A percentile compares a stretch with the other conserved stretches of the same genome.
phyloP scores from a whole-genome alignment of 2,329 filamentous ascomycete species.

The Arthroderma uncinatum region DNA sequence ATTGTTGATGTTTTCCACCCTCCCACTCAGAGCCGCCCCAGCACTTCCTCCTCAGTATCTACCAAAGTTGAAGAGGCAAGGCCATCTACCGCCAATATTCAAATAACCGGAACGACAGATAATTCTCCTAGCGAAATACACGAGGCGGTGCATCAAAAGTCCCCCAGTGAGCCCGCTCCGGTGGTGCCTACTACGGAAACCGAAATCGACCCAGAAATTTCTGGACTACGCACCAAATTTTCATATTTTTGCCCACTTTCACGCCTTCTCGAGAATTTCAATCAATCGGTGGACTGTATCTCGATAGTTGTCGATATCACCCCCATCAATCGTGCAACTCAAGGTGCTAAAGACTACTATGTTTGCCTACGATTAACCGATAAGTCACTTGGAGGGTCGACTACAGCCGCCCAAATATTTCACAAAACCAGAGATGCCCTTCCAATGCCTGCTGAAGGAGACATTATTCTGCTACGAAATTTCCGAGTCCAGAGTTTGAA shows the following conservation, averaged over 20 bases:
- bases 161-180: not conserved
- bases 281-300: slow-evolving; percentile 32
- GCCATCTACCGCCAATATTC: not conserved
- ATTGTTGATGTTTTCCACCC: not conserved
- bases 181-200: not conserved
- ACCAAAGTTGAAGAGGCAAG: not conserved
- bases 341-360: slow-evolving; percentile 32
- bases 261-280: slow-evolving; percentile 34
- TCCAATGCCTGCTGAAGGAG: slow-evolving; percentile 29
- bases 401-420: slow-evolving; percentile 33
- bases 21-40: not conserved
- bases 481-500: slow-evolving; percentile 36
- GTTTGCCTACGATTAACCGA: slow-evolving; percentile 36
- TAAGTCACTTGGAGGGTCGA: slow-evolving; percentile 31
- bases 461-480: slow-evolving; percentile 36
- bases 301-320: slow-evolving; percentile 29
- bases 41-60: not conserved
- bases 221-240: slow-evolving; percentile 31
- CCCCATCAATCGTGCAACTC: slow-evolving; percentile 24
- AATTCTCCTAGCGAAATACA: not conserved
- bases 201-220: slow-evolving; percentile 17
- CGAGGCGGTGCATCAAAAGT: not conserved
- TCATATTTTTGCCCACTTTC: slow-evolving; percentile 36
- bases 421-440: slow-evolving; percentile 31
- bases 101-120: not conserved